phyloP scores from a whole-genome alignment of 176 grass and related monocot genomes.

The Zoysia japonica region DNA sequence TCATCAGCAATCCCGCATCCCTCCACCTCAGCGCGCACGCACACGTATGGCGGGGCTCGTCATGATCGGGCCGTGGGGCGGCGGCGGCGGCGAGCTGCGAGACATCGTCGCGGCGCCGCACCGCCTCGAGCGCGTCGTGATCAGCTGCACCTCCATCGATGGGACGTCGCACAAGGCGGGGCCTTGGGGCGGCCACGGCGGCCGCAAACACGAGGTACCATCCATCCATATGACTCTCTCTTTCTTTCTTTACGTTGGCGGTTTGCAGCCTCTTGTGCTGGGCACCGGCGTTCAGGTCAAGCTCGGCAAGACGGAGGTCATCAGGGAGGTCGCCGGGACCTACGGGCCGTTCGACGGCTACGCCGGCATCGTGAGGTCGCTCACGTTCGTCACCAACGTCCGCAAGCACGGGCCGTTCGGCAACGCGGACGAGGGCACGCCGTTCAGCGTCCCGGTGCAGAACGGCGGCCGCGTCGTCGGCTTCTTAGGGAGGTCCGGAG shows the following conservation, averaged over 20 bases:
- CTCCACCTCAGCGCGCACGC: too few species aligned
- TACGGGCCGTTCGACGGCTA: not conserved
- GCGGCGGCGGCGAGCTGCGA: not conserved
- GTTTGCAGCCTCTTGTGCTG: too few species aligned
- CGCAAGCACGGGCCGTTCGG: constrained; percentile 5
- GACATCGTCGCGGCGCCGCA: constrained; percentile 11
- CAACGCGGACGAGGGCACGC: not conserved
- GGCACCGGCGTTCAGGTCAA: not conserved
- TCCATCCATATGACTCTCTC: too few species aligned
- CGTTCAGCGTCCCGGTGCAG: not conserved
- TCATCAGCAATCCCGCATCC: not conserved
- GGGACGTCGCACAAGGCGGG: not conserved
- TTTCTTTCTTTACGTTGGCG: too few species aligned
- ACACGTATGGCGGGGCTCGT: constrained; percentile 15
- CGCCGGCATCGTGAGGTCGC: not conserved
- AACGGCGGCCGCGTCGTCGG: constrained; percentile 1
- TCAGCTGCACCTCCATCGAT: constrained; percentile 5
- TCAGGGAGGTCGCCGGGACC: constrained; percentile 11
- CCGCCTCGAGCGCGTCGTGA: constrained; percentile 11
- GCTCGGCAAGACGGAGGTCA: not conserved
- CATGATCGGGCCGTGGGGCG: constrained; percentile 26
- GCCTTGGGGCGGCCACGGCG: constrained; percentile 22
- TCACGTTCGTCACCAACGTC: constrained; percentile 18
- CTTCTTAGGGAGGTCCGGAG: not conserved
- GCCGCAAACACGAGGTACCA: not conserved